Evolutionary conservation across 495 filamentous ascomycete species (phyloP).

Genomic region (Halenospora varia): DNA sequence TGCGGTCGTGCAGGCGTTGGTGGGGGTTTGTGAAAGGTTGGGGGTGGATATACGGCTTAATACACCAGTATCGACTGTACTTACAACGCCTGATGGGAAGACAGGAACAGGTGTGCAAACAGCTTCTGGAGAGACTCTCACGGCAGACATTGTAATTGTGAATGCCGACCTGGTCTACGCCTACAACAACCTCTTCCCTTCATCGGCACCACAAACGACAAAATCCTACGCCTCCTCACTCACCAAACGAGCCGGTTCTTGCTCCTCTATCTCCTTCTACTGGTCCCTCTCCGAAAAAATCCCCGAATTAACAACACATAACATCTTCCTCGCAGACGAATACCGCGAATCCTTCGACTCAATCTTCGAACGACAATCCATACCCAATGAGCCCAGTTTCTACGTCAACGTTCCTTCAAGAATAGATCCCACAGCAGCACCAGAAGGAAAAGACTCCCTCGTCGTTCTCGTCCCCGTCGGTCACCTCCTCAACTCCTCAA

Average conservation of each 20-base stretch:
- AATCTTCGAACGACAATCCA: conserved; percentile 61
- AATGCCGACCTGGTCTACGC: conserved; percentile 70
- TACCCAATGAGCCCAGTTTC: conserved; percentile 63
- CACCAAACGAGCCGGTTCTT: conserved; percentile 46
- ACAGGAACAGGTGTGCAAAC: conserved; percentile 52
- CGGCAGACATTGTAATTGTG: conserved; percentile 58
- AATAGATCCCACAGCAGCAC: conserved; percentile 61
- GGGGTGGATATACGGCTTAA: conserved; percentile 56
- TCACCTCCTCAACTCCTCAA: conserved; percentile 37
- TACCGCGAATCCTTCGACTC: conserved; percentile 66
- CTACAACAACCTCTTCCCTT: conserved; percentile 60
- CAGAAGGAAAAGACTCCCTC: conserved; percentile 53
- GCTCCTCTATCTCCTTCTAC: conserved; percentile 71
- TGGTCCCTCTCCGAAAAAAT: conserved; percentile 57
- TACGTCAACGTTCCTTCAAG: conserved; percentile 69
- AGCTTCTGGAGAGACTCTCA: conserved; percentile 43
- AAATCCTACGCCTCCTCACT: conserved; percentile 41
- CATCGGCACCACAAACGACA: conserved; percentile 21
- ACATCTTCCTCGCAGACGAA: conserved; percentile 68
- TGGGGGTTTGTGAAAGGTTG: conserved; percentile 46
- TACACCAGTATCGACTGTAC: conserved; percentile 44
- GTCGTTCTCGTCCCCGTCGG: conserved; percentile 67
- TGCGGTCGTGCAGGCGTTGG: conserved; percentile 51
- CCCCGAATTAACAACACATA: conserved; percentile 60
- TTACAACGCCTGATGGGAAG: conserved; percentile 36